Evolutionary conservation across 495 filamentous ascomycete genomes (phyloP), one percentile per base, ranked within the genome.

Genomic region (Elasticomyces elasticus): DNA sequence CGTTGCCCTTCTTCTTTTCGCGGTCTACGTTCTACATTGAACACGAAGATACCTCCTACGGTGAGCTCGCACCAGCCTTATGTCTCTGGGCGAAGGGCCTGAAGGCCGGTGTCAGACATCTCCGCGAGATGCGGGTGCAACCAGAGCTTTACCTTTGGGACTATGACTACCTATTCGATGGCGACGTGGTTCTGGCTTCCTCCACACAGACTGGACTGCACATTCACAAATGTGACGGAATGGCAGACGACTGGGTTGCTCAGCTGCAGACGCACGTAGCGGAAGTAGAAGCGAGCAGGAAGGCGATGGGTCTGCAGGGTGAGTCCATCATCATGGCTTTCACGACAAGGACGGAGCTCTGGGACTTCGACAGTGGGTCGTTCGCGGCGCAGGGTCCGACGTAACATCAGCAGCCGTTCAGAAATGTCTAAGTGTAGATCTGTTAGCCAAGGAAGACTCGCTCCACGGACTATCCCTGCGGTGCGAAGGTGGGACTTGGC

Each of bases 271-370:
- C 31, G 23, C 47, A 50, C 25, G 30, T 50, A 11, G 27, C 47
- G 24, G 22, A 19, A 7, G 30, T 50, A 25, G 47, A 50, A 23
- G 22, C 19, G 15, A 50, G 4, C 5, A 17, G 47, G 11, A 50
- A 50, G 30, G n/a, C 30, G 23, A 13, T 50, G 4, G 25, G 30
- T 50, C 47, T 50, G n/a, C 6, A 37, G 13, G 47, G 47, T 25
- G 47, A 50, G 23, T 25, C 47, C 6, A 33, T 50, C 28, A 37
- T 37, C 30, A 17, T 50, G 26, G 47, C 47, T 5, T 20, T 50
- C 10, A 33, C 23, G 7, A 33, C 9, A 7, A 24, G 17, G 5
- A 7, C 47, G n/a, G 30, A 37, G 28, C 28, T 50, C 6, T 50
- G 47, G 47, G 47, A 33, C 20, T 15, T 23, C 44, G 44, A 26